Base-by-base conservation (phyloP, 2,329 filamentous ascomycete genomes). In the Diplodia seriata region DNA sequence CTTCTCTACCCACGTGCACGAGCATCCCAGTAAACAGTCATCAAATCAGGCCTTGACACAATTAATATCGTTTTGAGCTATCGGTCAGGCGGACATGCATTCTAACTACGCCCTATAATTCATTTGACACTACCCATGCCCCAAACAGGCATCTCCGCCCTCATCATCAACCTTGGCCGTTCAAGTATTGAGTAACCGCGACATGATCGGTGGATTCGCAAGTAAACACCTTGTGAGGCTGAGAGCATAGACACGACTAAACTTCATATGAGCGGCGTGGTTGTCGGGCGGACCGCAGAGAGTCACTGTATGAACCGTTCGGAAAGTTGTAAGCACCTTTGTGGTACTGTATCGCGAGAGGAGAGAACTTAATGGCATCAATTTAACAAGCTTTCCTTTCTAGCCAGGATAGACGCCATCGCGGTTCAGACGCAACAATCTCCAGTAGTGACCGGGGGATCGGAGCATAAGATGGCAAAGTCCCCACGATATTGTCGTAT, bases 81-180 rank as follows among this genome's bases (percentile, higher is more conserved):
- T n/a, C 20, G 18, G 8, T 38, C 8, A 20, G 43, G 20, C 43
- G 18, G n/a, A 11, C n/a, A 9, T 47, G 9, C 43, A 20, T 47
- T 7, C 3, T 3, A 11, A 8, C 47, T 12, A 63, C 47, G 29
- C 12, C 43, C 59, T 26, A 1, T 4, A 51, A 9, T 15, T 33
- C 23, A 36, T 29, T 12, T 14, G 29, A 4, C 9, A 4, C 7
- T 55, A 40, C 6, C 15, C 7, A 36, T 3, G 36, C 15, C 7
- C 59, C 38, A 63, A 51, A 51, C 53, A 63, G 43, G 18, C n/a
- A 3, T 36, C 26, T 26, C 40, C 59, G 47, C 31, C 47, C 59
- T 63, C 12, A 2, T 51, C 47, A 51, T 51, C 47, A 23, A 4
- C n/a, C 43, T 14, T n/a, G 18, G 12, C 15, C 40, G 20, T 55